Conservation (phyloP, 2,329 filamentous ascomycete species). For the Aspergillus phoenicis region DNA sequence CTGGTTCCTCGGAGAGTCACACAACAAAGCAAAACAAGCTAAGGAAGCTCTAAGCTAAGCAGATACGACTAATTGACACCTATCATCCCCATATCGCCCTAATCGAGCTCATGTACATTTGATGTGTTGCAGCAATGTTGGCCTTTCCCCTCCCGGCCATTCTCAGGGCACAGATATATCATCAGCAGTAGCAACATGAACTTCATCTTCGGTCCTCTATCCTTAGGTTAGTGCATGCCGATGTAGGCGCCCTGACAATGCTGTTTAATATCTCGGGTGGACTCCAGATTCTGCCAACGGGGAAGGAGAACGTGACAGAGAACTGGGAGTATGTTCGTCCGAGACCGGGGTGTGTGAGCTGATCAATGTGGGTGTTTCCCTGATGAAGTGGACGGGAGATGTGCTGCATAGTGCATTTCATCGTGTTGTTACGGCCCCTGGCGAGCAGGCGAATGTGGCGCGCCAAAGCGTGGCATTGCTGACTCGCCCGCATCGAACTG, state of each 20-base stretch:
- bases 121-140: no score
- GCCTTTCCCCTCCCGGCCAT: no score
- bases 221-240: constrained; percentile 20
- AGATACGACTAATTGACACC: no score
- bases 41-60: no score
- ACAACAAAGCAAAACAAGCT: no score
- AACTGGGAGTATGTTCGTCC: constrained; percentile 29
- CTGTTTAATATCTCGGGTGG: constrained; percentile 42
- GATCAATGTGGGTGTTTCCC: constrained; percentile 53
- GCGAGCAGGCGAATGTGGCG: constrained; percentile 19
- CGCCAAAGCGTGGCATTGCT: constrained; percentile 26
- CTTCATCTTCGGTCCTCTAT: no score
- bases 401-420: constrained; percentile 35
- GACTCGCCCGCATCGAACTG: constrained; percentile 17
- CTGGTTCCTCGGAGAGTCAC: no score
- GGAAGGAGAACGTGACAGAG: constrained; percentile 11
- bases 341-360: constrained; percentile 31
- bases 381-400: constrained; percentile 50
- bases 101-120: no score
- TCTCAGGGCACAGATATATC: no score
- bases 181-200: no score
- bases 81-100: no score
- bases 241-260: constrained; percentile 42
- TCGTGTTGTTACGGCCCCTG: constrained; percentile 28
- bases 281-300: constrained; percentile 37